Evolutionary conservation across 192 early-diverging fungal species (phyloP), one percentile per base, ranked within the genome.

Genomic region (Linnemannia zychae): DNA sequence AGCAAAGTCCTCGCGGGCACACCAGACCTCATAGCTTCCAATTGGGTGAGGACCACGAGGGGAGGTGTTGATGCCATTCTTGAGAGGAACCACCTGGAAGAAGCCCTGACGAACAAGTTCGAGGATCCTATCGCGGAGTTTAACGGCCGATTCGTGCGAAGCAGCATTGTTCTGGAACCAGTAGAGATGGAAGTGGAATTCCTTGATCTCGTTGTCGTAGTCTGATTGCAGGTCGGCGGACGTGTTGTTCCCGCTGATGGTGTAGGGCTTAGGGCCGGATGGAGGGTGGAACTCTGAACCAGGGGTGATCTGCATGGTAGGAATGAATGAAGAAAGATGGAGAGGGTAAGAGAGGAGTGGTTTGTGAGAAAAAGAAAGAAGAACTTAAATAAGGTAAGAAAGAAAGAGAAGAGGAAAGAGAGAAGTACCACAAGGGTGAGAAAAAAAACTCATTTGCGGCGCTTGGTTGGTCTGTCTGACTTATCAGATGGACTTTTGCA

Each of bases 121-220:
- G 7, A 90, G 52, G 65, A 92, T 88, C 17, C 81, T 80, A 46
- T 90, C 77, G 67, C 91, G 79, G 5, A 87, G 65, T 57, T 84
- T 75, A 34, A 88, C 47, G 16, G 84, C 88, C 37, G 84, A 75
- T 22, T 67, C 79, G 17, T 84, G 75, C 16, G 88, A 77, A 40
- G 87, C 77, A 24, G 78, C 74, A 74, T 90, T 90, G 71, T 87
- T 75, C 80, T 90, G 78, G 77, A 93, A 83, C 81, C 89, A 94
- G 87, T 94, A 94, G 31, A 92, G 76, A 88, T 94, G 94, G 74
- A 94, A 93, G 60, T 94, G 94, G 57, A 72, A 93, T 71, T 93
- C 92, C 66, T 92, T 91, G 76, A 93, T 93, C 77, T 93, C 91
- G 36, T 89, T 88, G 73, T 89, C 88, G 60, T 85, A 85, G 34